Evolutionary conservation across 208 protist species (phyloP), one percentile per base, ranked within the genome.

Genomic region (Endotrypanum monterogeii): DNA sequence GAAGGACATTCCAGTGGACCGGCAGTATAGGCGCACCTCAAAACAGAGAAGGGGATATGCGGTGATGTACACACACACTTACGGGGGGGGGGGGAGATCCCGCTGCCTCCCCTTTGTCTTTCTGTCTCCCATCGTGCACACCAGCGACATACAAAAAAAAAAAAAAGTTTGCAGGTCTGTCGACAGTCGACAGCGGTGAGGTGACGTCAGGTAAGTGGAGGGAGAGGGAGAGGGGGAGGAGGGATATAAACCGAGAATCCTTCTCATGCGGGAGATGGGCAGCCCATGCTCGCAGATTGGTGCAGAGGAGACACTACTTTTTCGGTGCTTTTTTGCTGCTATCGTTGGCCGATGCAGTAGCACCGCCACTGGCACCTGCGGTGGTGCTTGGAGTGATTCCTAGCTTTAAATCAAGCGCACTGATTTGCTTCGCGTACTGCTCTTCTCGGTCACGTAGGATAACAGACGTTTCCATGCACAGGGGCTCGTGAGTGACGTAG

Each of bases 401-500:
- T 1, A 88, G 66, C 68, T 90, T 90, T 18, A 52, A 54, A 39
- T 88, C 76, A 52, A 87, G 71, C 52, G 56, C 55, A 44, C 58
- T 9, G 5, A 90, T 67, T 76, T 90, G 83, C 58, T 75, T 75
- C 0, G 70, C 66, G 58, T 68, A 68, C 41, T 78, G 66, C 35
- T 76, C 72, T 55, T 69, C 51, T 28, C 75, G 75, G 32, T 74
- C 61, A 54, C 82, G 50, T 48, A 83, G 46, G 44, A 85, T 71
- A 51, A 73, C 70, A 25, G 52, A 72, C n/a, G 69, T 85, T 51
- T 78, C 71, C 1, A 67, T 37, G 23, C 46, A 54, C n/a, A 32
- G 20, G 3, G 80, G 77, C 51, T 87, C 85, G 67, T 95, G 85
- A 11, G 89, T 89, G 57, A 95, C 74, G 48, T 69, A 72, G 28